Evolutionary conservation across 768 basidiomycete species (phyloP).

Genomic region (Amanita muscaria): DNA sequence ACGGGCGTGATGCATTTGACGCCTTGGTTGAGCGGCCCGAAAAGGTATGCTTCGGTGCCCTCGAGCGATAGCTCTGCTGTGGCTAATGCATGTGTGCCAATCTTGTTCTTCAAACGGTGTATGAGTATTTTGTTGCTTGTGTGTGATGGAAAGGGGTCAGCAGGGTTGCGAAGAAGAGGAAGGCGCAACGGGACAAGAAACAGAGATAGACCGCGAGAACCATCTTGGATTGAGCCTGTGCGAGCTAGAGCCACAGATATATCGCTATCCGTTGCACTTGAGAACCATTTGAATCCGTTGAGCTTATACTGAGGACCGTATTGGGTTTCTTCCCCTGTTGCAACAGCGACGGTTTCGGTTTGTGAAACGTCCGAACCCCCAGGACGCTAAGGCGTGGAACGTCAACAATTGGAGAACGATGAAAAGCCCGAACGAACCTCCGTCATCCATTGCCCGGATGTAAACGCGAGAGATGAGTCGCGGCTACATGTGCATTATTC

Average conservation of each 20-base stretch:
- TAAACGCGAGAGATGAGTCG: conserved; percentile 52
- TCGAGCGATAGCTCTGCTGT: conserved; percentile 67
- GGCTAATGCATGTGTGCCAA: conserved; percentile 66
- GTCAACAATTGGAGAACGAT: conserved; percentile 22
- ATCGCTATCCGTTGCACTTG: conserved; percentile 72
- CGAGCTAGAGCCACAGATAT: conserved; percentile 67
- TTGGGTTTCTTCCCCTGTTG: conserved; percentile 22
- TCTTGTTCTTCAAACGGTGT: conserved; percentile 72
- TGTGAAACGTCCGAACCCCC: conserved; percentile 72
- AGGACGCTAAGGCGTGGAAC: conserved; percentile 35
- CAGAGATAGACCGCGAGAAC: conserved; percentile 62
- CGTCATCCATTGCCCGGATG: conserved; percentile 82
- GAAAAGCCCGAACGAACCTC: conserved; percentile 38
- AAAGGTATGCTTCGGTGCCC: conserved; percentile 49
- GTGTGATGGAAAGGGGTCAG: conserved; percentile 32
- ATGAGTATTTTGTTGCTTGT: conserved; percentile 58
- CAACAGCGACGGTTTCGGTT: conserved; percentile 55
- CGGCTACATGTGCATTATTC: conserved; percentile 31
- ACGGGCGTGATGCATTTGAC: conserved; percentile 62
- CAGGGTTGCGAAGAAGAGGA: conserved; percentile 38
- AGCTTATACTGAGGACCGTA: conserved; percentile 48
- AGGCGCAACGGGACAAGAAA: conserved; percentile 63
- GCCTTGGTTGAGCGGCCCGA: conserved; percentile 51
- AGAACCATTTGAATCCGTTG: conserved; percentile 79
- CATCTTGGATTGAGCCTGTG: conserved; percentile 45